Evolutionary conservation across 345 rosid genomes (phyloP), one percentile per base, ranked within the genome.

Genomic region (Dipteronia sinensis): DNA sequence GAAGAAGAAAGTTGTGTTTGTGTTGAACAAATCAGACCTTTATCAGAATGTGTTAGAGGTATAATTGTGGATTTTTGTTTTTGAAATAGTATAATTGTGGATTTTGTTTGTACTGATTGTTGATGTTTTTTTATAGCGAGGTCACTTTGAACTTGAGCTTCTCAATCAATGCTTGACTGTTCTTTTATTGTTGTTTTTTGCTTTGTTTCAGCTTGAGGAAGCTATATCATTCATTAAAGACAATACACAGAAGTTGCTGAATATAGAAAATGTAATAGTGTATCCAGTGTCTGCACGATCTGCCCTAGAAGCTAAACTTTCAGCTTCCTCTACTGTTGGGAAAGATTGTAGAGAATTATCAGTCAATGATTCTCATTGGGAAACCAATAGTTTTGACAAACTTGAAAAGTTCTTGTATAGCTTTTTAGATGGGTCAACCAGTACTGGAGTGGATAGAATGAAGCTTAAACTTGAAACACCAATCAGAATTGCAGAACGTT

Each of bases 381-480:
- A 74, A 85, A 79, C 68, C 49, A 78, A 81, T 74, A 87, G 91
- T 82, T 93, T 95, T 83, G 69, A 81, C 27, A 87, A 89, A 80
- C 86, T 93, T 27, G 95, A 95, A 74, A 84, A 83, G 69, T 95
- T 88, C 85, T 73, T 95, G 71, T 88, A 92, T 78, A 89, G 93
- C 77, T 92, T 95, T 81, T 75, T 95, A 79, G 99, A 95, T 85
- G 90, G 94, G 78, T 87, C 99, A 80, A 87, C 98, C 40, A 80
- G 81, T 65, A 81, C 70, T 4, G 98, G 98, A 58, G 87, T 85
- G 92, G 97, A 96, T 80, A 90, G 99, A 84, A 88, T 91, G 83
- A 90, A 82, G 86, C 98, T 96, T 82, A 96, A 94, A 87, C 93
- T 96, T 76, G 97, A 89, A 90, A 96, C 97, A 40, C 97, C 98